A percentile compares a stretch with the other conserved stretches of the same genome.
phyloP scores from a whole-genome alignment of 2,329 filamentous ascomycete species.

The Stagonosporopsis cucurbitacearum region DNA sequence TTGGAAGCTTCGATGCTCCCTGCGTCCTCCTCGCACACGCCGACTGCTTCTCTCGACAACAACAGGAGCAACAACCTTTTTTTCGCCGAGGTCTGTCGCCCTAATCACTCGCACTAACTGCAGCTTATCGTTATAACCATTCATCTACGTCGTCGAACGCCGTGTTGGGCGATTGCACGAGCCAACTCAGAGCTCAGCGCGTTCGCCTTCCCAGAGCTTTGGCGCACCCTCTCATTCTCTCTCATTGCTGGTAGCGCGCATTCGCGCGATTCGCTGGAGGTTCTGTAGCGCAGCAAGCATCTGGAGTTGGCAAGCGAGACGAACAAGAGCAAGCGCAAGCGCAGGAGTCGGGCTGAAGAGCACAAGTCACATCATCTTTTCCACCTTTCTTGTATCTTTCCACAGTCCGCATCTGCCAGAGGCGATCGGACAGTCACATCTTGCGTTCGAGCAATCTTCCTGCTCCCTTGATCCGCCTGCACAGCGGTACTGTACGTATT shows the following conservation, averaged over 20 bases:
- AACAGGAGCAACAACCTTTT: not conserved
- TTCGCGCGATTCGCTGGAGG: constrained; percentile 31
- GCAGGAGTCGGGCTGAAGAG: constrained; percentile 36
- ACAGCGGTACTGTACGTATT: constrained; percentile 51
- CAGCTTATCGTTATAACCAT: not conserved
- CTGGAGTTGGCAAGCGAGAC: constrained; percentile 28
- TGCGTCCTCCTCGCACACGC: constrained; percentile 20
- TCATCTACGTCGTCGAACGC: constrained; percentile 3
- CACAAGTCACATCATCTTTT: constrained; percentile 37
- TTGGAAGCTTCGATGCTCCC: constrained; percentile 17
- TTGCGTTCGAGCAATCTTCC: constrained; percentile 44
- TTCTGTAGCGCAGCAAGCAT: constrained; percentile 34
- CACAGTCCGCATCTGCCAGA: constrained; percentile 49
- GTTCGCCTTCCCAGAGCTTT: constrained; percentile 20
- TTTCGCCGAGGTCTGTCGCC: constrained; percentile 1
- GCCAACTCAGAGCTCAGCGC: constrained; percentile 20
- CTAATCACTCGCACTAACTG: constrained; percentile 1
- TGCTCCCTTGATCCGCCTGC: constrained; percentile 40
- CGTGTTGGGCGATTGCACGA: not conserved
- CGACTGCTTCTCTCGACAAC: constrained; percentile 21
- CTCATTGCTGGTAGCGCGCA: constrained; percentile 33
- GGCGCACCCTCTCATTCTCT: constrained; percentile 24
- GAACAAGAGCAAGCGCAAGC: constrained; percentile 34
- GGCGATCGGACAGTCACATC: constrained; percentile 46
- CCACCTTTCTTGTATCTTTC: constrained; percentile 45